Conservation (phyloP, 371 early-diverging fungal genomes). For the Apophysomyces elegans region DNA sequence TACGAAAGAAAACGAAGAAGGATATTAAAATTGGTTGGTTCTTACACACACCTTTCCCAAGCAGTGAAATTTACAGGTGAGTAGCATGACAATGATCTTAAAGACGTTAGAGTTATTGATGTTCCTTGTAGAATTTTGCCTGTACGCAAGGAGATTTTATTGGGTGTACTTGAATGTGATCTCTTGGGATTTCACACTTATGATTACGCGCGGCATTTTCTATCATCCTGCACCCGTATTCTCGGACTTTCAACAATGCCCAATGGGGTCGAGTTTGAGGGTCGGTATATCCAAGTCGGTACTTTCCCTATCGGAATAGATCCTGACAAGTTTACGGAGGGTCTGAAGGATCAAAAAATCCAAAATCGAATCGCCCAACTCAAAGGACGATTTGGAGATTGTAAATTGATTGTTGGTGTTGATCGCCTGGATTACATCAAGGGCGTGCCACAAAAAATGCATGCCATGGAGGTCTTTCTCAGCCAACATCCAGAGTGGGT, state of each 20-base stretch:
- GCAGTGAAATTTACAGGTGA: constrained; percentile 88
- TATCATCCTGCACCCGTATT: constrained; percentile 95
- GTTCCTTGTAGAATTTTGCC: constrained; percentile 72
- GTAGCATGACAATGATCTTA: constrained; percentile 5
- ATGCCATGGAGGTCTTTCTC: constrained; percentile 95
- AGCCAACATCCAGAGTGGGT: constrained; percentile 91
- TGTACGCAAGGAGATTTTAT: constrained; percentile 89
- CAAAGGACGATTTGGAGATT: constrained; percentile 86
- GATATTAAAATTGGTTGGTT: constrained; percentile 98
- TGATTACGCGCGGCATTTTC: constrained; percentile 98
- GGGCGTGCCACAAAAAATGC: constrained; percentile 98
- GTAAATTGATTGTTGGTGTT: constrained; percentile 96
- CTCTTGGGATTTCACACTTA: constrained; percentile 99
- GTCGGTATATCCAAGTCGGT: constrained; percentile 89
- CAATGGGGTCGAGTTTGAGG: constrained; percentile 91
- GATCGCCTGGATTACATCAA: constrained; percentile 99
- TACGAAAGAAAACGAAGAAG: constrained; percentile 56
- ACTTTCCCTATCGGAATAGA: constrained; percentile 99
- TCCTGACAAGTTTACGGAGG: constrained; percentile 90
- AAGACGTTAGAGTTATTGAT: neutral
- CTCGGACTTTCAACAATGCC: constrained; percentile 90
- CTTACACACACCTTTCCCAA: constrained; percentile 98
- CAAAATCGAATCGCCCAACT: constrained; percentile 76
- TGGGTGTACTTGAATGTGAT: constrained; percentile 90
- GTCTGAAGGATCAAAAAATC: constrained; percentile 73